Evolutionary conservation across 1,139 yeast species (phyloP).

Genomic region (Geotrichum europaeum): DNA sequence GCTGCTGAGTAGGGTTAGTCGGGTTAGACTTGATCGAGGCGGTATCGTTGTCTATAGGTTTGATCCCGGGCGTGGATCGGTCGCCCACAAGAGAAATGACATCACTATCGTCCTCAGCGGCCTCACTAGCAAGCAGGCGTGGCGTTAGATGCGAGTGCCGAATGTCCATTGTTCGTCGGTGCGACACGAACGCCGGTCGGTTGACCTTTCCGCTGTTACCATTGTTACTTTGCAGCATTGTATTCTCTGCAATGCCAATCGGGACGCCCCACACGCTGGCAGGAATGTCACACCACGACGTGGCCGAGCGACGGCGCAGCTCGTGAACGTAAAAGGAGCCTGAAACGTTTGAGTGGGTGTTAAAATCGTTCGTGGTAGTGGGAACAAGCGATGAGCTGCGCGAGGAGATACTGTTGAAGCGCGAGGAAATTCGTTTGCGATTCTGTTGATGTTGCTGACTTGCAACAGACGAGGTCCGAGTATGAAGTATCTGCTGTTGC

Average conservation of each 20-base stretch:
- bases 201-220: neutral
- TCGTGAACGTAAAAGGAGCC: constrained; percentile 50
- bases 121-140: constrained; percentile 68
- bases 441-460: neutral
- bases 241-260: constrained; percentile 48
- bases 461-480: neutral
- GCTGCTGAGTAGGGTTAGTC: constrained; percentile 41
- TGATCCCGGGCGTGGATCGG: constrained; percentile 9
- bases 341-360: constrained; percentile 17
- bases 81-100: neutral
- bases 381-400: constrained; percentile 8
- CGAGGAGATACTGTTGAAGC: constrained; percentile 14
- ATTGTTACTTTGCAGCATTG: neutral
- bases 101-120: constrained; percentile 48
- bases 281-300: constrained; percentile 45
- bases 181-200: neutral
- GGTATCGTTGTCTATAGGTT: constrained; percentile 12
- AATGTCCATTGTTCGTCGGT: constrained; percentile 30
- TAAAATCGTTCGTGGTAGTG: constrained; percentile 3
- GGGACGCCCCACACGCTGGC: constrained; percentile 60
- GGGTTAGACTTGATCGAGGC: constrained; percentile 65
- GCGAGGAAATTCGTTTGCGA: neutral
- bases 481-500: neutral
- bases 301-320: constrained; percentile 50
- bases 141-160: constrained; percentile 72